Percentiles rank a stretch among this genome's conserved stretches.
These are phyloP conservation scores for Lactarius sp. DNA, from an alignment of 768 basidiomycete genomes.

Conservation along the genomic window DNA sequence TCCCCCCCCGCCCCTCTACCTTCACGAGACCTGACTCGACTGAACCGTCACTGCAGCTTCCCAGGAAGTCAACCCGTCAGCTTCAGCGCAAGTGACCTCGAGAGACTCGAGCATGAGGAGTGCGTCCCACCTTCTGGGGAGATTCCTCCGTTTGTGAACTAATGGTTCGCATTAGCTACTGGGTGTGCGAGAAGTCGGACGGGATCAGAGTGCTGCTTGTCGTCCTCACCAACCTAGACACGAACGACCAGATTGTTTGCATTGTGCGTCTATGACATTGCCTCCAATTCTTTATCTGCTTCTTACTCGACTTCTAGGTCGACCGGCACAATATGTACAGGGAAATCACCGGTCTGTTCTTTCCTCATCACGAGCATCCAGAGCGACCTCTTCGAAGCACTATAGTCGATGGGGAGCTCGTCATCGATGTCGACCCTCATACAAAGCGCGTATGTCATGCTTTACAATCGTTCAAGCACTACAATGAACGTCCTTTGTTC, in stretches of 20 bases:
- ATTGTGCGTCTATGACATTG: conserved; percentile 44
- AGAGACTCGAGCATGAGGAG: conserved; percentile 80
- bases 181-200: conserved; percentile 99
- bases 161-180: conserved; percentile 56
- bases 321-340: conserved; percentile 92
- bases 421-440: conserved; percentile 78
- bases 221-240: conserved; percentile 53
- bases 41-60: conserved; percentile 50
- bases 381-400: conserved; percentile 67
- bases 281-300: background rate
- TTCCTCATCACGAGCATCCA: conserved; percentile 82
- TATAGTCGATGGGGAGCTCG: conserved; percentile 90
- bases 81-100: conserved; percentile 66
- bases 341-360: conserved; percentile 68
- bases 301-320: conserved; percentile 49
- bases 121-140: conserved; percentile 36
- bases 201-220: conserved; percentile 87
- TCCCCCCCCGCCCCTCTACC: background rate
- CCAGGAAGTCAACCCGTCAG: conserved; percentile 96
- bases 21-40: background rate
- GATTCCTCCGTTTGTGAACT: background rate
- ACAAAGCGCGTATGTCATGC: conserved; percentile 56
- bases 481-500: conserved; percentile 8
- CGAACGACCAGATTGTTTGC: conserved; percentile 58
- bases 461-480: conserved; percentile 6